Base-by-base conservation (phyloP, 805 yeast species). In the Candida fluviatilis region DNA sequence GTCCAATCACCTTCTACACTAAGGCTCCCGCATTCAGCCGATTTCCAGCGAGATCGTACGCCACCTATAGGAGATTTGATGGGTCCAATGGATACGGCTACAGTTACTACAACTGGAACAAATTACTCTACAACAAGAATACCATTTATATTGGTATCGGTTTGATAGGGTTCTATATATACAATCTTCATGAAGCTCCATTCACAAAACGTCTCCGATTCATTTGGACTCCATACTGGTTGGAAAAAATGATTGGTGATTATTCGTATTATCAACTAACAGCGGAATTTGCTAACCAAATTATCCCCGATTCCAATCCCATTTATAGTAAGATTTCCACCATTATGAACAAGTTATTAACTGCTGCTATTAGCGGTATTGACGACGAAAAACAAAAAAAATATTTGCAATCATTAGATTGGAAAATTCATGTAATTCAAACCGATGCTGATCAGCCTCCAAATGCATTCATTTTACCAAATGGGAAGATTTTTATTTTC, bases 381-480 rank as follows among this genome's bases (percentile, higher is more conserved):
- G 37, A 31, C 5, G 71, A 58, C 45, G 60, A 56, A 13, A 44
- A 42, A 4, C 69, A 66, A 60, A 62, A 49, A 41, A 60, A 38
- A 32, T 71, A 51, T 52, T 58, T 57, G 57, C 63, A 55, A 50
- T 54, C 46, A 57, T 66, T 48, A 46, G 70, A 81, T 30, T 93
- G 99, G 98, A 67, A 76, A 46, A 77, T 93, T 19, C 87, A 87
- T 55, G 84, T 93, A 16, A 51, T 68, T 32, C 50, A 55, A 31
- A 82, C 87, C 15, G 75, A 82, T 45, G 82, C 78, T 40, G 78
- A 83, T 2, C 61, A 62, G 24, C 90, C 95, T 12, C 98, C 99
- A 2, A 93, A 93, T 62, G 99, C 99, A 1, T 91, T 93, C 62
- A 96, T 93, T 14, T 68, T 93, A 25, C 98, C 98, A 15, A 91